phyloP scores from a whole-genome alignment of 495 filamentous ascomycete genomes.

The Penicillium salamii region DNA sequence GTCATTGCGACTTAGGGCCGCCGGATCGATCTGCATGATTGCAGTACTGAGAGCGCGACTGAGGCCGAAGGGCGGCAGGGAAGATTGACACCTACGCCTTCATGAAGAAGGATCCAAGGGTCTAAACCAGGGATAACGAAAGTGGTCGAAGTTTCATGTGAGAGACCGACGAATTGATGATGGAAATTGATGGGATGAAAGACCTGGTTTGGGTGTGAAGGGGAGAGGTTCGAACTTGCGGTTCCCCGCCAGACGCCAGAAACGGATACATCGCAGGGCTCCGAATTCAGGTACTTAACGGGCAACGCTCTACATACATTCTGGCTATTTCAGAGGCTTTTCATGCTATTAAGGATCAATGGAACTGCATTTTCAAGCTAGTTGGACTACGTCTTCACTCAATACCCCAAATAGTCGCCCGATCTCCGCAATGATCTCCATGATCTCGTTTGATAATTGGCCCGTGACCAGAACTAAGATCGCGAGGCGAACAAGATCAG shows the following conservation, averaged over 20 bases:
- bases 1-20: conserved; percentile 72
- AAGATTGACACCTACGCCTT: conserved; percentile 37
- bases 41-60: conserved; percentile 40
- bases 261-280: conserved; percentile 19
- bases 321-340: neutral
- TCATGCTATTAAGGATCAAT: too few relatives aligned
- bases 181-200: conserved; percentile 20
- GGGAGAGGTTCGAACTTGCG: conserved; percentile 18
- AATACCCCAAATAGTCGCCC: conserved; percentile 66
- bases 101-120: conserved; percentile 32
- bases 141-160: conserved; percentile 11
- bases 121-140: neutral
- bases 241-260: conserved; percentile 30
- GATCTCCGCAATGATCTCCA: conserved; percentile 47
- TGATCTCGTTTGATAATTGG: conserved; percentile 51
- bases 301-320: too few relatives aligned
- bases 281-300: conserved; percentile 8
- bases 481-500: conserved; percentile 4
- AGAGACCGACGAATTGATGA: conserved; percentile 26
- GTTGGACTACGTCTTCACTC: conserved; percentile 67
- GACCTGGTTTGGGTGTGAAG: conserved; percentile 27
- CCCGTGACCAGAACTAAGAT: conserved; percentile 49
- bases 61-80: conserved; percentile 41
- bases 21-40: conserved; percentile 83
- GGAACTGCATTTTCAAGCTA: conserved; percentile 29